Evolutionary conservation across 1,284 basidiomycete species (phyloP), one percentile per base, ranked within the genome.

Genomic region (Volvariella surrecta): DNA sequence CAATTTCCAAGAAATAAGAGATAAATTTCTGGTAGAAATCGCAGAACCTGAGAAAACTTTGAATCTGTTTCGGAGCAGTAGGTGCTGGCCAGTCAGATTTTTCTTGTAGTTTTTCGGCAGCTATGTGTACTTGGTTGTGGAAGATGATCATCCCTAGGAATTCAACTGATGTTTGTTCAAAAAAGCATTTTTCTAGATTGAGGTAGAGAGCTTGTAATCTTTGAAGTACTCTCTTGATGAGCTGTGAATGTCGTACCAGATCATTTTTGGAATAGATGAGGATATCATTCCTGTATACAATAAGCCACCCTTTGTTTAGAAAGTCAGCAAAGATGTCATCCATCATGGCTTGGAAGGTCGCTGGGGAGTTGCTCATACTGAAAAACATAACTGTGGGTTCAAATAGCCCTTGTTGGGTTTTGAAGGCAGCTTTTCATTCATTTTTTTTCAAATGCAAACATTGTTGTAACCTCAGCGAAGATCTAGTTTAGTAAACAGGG

Each of bases 301-400:
- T 16, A 4, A 41, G 19, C 21, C 21, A 32, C 4, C 40, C 40
- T 31, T 41, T 9, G 10, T 3, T 8, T 18, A 41, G 13, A 4
- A 6, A 4, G 4, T 15, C n/a, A 24, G n/a, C 10, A 28, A 43
- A 43, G 2, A 45, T 34, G 21, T 45, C 40, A 40, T 41, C 42
- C 44, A 53, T 53, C 31, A 52, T 51, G 2, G 18, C 39, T 42
- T 52, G 50, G 46, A 52, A 52, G 2, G 45, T 39, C 7, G 37
- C 21, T 4, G 40, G 40, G 8, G 35, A 54, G 37, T 66, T 66
- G 15, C 47, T 54, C 0, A 64, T 37, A 0, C 62, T 52, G 34
- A 70, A 65, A 28, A 63, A 63, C 62, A 70, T 67, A 1, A 70
- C 61, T 0, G 52, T 28, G 9, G 56, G 63, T 49, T 70, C 55